Base-by-base conservation (phyloP, 805 yeast genomes). In the Lachancea dasiensis region DNA sequence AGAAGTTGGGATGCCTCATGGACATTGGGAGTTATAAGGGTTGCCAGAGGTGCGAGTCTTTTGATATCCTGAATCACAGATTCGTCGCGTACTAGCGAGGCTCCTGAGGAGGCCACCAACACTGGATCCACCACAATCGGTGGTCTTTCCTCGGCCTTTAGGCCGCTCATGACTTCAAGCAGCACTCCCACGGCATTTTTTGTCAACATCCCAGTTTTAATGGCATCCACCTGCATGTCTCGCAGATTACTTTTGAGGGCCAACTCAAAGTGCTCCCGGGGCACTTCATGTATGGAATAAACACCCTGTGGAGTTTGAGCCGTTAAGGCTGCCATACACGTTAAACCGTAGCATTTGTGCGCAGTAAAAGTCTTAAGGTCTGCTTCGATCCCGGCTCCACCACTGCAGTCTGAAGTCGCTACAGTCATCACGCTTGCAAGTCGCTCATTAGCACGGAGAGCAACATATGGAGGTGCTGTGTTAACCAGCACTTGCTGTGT, bases 301-400 rank as follows among this genome's bases (percentile, higher is more conserved):
- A 73, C 73, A 19, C 73, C 61, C 0, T 44, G 52, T 1, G 73
- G 69, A 51, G 86, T 84, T 52, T 86, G 95, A 5, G 87, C 82
- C 0, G 95, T 86, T 41, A 86, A 60, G 2, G 87, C 89, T 6
- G 87, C 73, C 31, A 84, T 77, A 50, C 87, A 81, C 0, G 89
- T 81, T 57, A 80, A 61, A 0, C 84, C 95, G 51, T 79, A 83
- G 35, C 86, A 86, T 11, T 75, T 74, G 50, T 81, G 84, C 1
- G 83, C 82, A 3, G 82, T 68, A 38, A 86, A 72, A 0, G 95
- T 78, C 61, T 86, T 86, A 26, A 86, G 55, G 55, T 86, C 95
- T 1, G 95, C 95, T 57, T 86, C 95, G 34, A 86, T 78, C 3
- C 95, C 95, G 2, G 95, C 95, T 3, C 95, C 95, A 2, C 95